Evolutionary conservation across 202 grass and related monocot genomes (phyloP).

Genomic region (Carex arenaria): DNA sequence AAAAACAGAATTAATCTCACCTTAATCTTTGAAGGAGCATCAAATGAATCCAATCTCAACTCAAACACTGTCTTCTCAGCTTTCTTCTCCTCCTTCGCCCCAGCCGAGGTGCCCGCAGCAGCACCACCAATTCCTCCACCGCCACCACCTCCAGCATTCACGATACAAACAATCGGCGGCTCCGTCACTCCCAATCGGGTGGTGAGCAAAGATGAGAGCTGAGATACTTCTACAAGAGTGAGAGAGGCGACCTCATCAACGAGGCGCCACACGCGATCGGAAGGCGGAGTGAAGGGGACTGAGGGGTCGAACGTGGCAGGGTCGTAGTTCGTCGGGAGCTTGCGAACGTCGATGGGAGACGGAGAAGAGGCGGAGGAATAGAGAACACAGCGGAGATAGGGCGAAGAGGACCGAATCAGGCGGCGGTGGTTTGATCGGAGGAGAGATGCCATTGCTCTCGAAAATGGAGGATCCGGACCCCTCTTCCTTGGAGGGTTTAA

Average conservation of each 20-base stretch:
- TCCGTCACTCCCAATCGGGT: constrained; percentile 45
- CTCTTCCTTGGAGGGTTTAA: not conserved
- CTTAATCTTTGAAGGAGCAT: constrained; percentile 89
- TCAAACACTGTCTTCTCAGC: constrained; percentile 94
- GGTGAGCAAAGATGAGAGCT: constrained; percentile 60
- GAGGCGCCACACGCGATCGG: constrained; percentile 88
- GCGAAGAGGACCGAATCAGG: constrained; percentile 14
- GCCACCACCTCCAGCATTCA: constrained; percentile 65
- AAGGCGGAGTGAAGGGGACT: constrained; percentile 43
- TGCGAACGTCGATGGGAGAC: constrained; percentile 54
- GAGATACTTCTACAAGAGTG: constrained; percentile 51
- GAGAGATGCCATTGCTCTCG: constrained; percentile 34
- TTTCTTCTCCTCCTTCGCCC: constrained; percentile 46
- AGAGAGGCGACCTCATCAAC: constrained; percentile 75
- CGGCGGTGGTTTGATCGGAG: constrained; percentile 51
- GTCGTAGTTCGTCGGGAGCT: constrained; percentile 77
- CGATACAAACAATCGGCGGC: constrained; percentile 55
- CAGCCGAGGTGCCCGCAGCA: constrained; percentile 3
- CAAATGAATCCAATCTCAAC: constrained; percentile 67
- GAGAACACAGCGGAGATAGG: constrained; percentile 15
- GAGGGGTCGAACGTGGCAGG: constrained; percentile 62
- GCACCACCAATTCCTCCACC: constrained; percentile 22
- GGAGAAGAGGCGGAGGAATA: constrained; percentile 28
- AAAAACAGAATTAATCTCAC: constrained; percentile 30
- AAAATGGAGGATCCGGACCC: not conserved